phyloP scores from a whole-genome alignment of 2,329 filamentous ascomycete genomes.

The Plenodomus biglobosus region DNA sequence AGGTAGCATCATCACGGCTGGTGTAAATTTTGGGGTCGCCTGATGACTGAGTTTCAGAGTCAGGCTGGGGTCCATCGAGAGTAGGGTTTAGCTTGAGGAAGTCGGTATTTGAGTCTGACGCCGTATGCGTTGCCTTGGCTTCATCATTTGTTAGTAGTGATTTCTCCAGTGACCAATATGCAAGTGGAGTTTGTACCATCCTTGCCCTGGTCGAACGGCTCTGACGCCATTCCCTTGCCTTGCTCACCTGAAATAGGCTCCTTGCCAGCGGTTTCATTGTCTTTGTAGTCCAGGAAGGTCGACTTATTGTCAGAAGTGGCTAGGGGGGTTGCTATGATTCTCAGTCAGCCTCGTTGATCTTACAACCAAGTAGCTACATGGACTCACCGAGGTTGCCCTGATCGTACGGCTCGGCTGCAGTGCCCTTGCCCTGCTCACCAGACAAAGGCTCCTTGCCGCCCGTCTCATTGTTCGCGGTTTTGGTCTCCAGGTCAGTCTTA shows the following conservation, averaged over 20 bases:
- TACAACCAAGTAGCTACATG: background rate
- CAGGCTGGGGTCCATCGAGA: conserved; percentile 4
- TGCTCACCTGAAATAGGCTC: conserved; percentile 75
- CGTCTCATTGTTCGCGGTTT: conserved; percentile 38
- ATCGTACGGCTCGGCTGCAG: conserved; percentile 72
- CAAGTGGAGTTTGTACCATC: conserved; percentile 3
- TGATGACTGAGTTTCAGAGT: conserved; percentile 3
- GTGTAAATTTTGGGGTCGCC: conserved; percentile 15
- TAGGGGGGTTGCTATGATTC: conserved; percentile 17
- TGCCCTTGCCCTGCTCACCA: conserved; percentile 67
- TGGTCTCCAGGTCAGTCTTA: conserved; percentile 21
- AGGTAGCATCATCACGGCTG: conserved; percentile 15
- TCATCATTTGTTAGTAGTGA: conserved; percentile 1
- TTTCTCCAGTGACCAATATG: background rate
- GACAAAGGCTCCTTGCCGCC: conserved; percentile 67
- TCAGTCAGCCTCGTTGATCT: conserved; percentile 7
- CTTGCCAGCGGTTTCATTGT: conserved; percentile 45
- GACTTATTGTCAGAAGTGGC: conserved; percentile 7
- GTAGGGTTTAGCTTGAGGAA: conserved; percentile 21
- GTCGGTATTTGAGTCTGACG: conserved; percentile 11
- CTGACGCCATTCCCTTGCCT: conserved; percentile 66
- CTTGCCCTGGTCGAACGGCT: conserved; percentile 81
- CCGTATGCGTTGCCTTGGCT: conserved; percentile 9
- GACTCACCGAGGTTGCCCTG: conserved; percentile 66
- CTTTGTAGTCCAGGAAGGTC: conserved; percentile 14